Evolutionary conservation across 2,329 filamentous ascomycete genomes (phyloP).

Genomic region (Teratosphaeria zuluensis): DNA sequence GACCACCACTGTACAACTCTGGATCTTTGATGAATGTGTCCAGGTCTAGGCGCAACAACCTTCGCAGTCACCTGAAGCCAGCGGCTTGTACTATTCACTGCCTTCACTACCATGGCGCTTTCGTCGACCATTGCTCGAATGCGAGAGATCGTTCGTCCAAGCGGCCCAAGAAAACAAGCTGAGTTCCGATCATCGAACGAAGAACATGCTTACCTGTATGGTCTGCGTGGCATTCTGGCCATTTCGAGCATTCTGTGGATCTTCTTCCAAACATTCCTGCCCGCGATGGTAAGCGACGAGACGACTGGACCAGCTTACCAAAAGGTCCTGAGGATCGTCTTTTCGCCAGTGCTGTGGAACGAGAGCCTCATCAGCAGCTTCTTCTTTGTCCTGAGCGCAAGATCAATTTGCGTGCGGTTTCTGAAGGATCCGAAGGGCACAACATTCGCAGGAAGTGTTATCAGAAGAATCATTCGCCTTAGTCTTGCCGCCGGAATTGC

Average conservation of each 20-base stretch:
- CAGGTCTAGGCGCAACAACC: background rate
- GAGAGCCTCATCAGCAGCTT: constrained; percentile 36
- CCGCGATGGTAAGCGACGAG: constrained; percentile 31
- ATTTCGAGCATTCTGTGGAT: constrained; percentile 36
- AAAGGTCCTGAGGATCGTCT: constrained; percentile 33
- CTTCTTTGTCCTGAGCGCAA: constrained; percentile 38
- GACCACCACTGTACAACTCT: background rate
- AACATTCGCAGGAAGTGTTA: constrained; percentile 31
- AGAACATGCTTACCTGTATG: constrained; percentile 27
- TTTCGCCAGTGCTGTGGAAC: constrained; percentile 39
- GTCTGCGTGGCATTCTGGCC: constrained; percentile 36
- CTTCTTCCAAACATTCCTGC: constrained; percentile 38
- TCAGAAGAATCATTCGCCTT: constrained; percentile 34
- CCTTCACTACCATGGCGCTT: background rate
- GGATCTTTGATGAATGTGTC: background rate
- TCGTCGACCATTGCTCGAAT: background rate
- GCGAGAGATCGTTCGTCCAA: background rate
- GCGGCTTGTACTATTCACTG: background rate
- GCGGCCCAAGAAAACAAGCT: background rate
- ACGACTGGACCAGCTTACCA: constrained; percentile 24
- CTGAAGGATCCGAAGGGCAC: constrained; percentile 27
- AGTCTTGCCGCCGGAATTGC: constrained; percentile 32
- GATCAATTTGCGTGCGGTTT: constrained; percentile 35
- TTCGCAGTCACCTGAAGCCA: background rate
- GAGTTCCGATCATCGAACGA: background rate